Conservation (phyloP, 1,139 yeast genomes). For the Saccharomycopsis crataegensis region DNA sequence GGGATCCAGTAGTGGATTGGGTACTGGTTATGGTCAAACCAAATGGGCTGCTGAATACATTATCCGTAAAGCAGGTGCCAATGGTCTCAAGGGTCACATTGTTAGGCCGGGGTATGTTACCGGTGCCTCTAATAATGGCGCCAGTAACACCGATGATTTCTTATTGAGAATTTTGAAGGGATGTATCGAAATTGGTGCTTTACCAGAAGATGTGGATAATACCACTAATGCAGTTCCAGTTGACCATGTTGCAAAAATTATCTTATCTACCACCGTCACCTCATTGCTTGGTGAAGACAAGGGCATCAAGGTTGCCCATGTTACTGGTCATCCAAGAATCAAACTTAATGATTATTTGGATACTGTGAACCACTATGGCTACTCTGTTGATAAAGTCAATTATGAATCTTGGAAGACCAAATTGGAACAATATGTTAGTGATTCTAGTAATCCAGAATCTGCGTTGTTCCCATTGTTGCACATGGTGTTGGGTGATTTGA, state of each 20-base stretch:
- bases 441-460: slow-evolving; percentile 54
- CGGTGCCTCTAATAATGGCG: slow-evolving; percentile 77
- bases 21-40: slow-evolving; percentile 93
- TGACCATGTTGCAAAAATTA: slow-evolving; percentile 92
- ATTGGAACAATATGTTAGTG: slow-evolving; percentile 71
- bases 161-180: slow-evolving; percentile 91
- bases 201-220: slow-evolving; percentile 72
- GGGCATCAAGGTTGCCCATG: slow-evolving; percentile 66
- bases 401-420: slow-evolving; percentile 74
- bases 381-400: slow-evolving; percentile 50
- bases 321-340: slow-evolving; percentile 95
- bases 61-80: slow-evolving; percentile 76
- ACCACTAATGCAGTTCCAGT: slow-evolving; percentile 96
- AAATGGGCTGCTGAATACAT: slow-evolving; percentile 96
- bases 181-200: slow-evolving; percentile 75
- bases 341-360: slow-evolving; percentile 69
- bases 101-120: slow-evolving; percentile 95
- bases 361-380: slow-evolving; percentile 63
- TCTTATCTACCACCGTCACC: slow-evolving; percentile 58
- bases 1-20: slow-evolving; percentile 76
- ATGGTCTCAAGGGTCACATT: slow-evolving; percentile 82
- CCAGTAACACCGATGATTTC: slow-evolving; percentile 95
- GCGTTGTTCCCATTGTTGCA: slow-evolving; percentile 92
- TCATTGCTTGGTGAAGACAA: slow-evolving; percentile 34
- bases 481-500: slow-evolving; percentile 87